Percentiles rank a stretch among this genome's conserved stretches.
Evolutionary conservation across 306 rosid species (phyloP).

Genomic region (Prunus dulcis): DNA sequence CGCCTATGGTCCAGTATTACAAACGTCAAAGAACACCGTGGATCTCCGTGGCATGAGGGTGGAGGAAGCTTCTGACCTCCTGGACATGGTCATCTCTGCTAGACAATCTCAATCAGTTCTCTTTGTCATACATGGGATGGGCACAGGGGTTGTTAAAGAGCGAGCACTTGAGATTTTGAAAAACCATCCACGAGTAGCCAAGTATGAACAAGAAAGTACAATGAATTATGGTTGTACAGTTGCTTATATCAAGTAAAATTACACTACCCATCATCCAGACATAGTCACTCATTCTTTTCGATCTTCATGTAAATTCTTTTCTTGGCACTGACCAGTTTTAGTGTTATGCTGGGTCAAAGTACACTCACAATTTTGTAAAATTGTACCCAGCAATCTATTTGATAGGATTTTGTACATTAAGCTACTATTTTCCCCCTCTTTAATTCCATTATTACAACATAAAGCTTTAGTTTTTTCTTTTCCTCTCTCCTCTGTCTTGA

Average conservation of each 20-base stretch:
- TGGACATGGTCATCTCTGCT: constrained; percentile 63
- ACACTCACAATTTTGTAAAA: constrained; percentile 6
- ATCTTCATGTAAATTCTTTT: no score
- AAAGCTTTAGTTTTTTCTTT: not conserved
- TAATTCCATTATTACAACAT: no score
- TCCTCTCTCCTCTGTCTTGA: not conserved
- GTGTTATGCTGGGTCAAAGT: no score
- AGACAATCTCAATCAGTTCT: constrained; percentile 72
- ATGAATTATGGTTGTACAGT: constrained; percentile 89
- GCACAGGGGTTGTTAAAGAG: constrained; percentile 79
- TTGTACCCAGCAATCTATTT: not conserved
- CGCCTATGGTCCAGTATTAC: constrained; percentile 65
- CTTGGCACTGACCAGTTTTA: not conserved
- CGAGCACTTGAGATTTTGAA: constrained; percentile 54
- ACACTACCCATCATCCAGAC: not conserved
- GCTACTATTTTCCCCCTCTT: not conserved
- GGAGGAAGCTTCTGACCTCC: constrained; percentile 72
- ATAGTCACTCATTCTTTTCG: not conserved
- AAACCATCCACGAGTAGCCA: constrained; percentile 66
- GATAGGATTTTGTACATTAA: not conserved
- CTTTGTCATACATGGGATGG: constrained; percentile 85
- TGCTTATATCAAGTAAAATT: constrained; percentile 66
- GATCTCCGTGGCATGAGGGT: constrained; percentile 83
- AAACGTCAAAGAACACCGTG: constrained; percentile 82
- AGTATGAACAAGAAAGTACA: constrained; percentile 67